Evolutionary conservation across 257 asterid species (phyloP).

Genomic region (Lantana camara): DNA sequence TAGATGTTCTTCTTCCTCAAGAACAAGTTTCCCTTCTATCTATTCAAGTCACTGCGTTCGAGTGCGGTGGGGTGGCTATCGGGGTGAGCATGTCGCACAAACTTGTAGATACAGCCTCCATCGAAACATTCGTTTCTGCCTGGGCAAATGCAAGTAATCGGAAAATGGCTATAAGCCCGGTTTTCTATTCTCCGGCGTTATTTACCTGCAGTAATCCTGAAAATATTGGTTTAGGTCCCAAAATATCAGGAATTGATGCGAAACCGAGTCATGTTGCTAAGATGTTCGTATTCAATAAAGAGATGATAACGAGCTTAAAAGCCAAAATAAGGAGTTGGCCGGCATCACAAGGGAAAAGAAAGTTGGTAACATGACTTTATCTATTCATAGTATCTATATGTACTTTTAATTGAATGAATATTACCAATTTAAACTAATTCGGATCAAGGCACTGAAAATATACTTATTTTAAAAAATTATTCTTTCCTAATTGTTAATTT

Average conservation of each 20-base stretch:
- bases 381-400: too few relatives aligned
- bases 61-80: conserved; percentile 37
- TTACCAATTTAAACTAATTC: too few relatives aligned
- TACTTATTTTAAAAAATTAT: too few relatives aligned
- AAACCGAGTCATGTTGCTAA: conserved; percentile 7
- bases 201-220: conserved; percentile 23
- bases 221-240: background rate
- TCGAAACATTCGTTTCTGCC: conserved; percentile 30
- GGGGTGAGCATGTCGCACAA: conserved; percentile 28
- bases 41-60: conserved; percentile 19
- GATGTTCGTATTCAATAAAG: conserved; percentile 24
- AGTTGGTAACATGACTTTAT: too few relatives aligned
- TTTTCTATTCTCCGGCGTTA: conserved; percentile 12
- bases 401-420: too few relatives aligned
- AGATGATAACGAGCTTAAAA: background rate
- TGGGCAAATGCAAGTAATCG: conserved; percentile 24
- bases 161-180: background rate
- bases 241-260: background rate
- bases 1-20: conserved; percentile 28
- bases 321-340: background rate
- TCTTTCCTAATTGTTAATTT: too few relatives aligned
- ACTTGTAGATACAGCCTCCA: conserved; percentile 1
- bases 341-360: too few relatives aligned
- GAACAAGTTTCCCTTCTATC: conserved; percentile 2
- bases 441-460: too few relatives aligned